Evolutionary conservation across 73 alveolate genomes (phyloP).

Genomic region (Tetrahymena borealis): DNA sequence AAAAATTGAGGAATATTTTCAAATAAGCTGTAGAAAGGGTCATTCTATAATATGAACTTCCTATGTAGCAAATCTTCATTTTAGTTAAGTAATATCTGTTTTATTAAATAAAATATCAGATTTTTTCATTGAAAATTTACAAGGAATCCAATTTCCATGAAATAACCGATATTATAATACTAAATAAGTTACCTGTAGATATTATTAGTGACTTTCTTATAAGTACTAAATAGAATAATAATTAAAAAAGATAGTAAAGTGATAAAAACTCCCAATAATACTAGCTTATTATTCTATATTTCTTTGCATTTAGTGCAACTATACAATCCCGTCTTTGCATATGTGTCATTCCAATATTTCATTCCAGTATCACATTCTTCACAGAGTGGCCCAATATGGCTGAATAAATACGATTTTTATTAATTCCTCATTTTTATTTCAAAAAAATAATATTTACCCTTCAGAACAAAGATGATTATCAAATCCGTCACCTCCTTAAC

Average conservation of each 20-base stretch:
- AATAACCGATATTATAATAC: too few relatives aligned
- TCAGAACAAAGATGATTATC: not conserved
- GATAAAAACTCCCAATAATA: not conserved
- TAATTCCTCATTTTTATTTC: not conserved
- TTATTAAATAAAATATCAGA: not conserved
- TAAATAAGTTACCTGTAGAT: not conserved
- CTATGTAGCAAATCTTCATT: not conserved
- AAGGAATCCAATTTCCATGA: too few relatives aligned
- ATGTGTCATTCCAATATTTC: not conserved
- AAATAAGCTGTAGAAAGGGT: not conserved
- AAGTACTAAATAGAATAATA: not conserved
- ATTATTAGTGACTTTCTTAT: not conserved
- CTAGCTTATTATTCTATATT: not conserved
- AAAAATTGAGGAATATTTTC: not conserved
- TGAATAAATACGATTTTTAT: not conserved
- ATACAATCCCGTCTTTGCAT: not conserved
- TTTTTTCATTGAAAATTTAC: not conserved
- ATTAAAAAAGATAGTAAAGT: not conserved
- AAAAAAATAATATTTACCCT: not conserved
- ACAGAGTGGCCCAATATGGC: not conserved
- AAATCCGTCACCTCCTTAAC: not conserved
- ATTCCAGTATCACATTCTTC: not conserved
- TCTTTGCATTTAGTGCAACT: not conserved
- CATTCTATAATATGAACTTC: not conserved
- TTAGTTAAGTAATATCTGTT: not conserved